These are phyloP conservation scores for Phanerochaete carnosa DNA, from an alignment of 768 basidiomycete genomes.

Conservation along the genomic window DNA sequence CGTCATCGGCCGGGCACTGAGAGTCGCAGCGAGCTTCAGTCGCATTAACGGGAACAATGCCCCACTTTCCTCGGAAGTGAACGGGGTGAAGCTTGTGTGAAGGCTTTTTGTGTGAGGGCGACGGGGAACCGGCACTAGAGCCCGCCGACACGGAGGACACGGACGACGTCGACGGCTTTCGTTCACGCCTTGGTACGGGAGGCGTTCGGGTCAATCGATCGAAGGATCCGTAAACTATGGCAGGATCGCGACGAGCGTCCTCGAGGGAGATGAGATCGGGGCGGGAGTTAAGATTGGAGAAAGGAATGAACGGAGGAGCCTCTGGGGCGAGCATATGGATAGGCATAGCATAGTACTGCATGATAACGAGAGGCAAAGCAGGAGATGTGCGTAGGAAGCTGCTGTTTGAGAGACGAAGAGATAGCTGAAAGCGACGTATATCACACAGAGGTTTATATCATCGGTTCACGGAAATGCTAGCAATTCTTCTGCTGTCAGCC, in stretches of 20 bases:
- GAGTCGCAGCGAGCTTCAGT: neutral
- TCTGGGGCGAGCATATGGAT: constrained; percentile 4
- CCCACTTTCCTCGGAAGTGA: neutral
- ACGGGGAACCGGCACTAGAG: neutral
- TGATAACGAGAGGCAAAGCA: neutral
- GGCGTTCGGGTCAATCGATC: neutral
- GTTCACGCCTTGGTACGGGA: neutral
- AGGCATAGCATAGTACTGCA: constrained; percentile 4
- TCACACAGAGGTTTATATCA: too few relatives aligned
- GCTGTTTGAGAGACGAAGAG: neutral
- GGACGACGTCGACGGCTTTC: neutral
- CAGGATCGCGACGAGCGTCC: neutral
- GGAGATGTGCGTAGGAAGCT: neutral
- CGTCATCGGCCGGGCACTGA: neutral
- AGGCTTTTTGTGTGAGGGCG: neutral
- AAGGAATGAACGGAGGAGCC: neutral
- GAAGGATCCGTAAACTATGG: constrained; percentile 2
- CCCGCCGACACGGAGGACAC: neutral
- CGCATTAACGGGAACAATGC: neutral
- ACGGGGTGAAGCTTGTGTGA: too few relatives aligned
- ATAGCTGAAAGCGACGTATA: neutral
- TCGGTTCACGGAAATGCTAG: too few relatives aligned
- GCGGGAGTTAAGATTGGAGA: neutral
- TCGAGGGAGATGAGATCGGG: constrained; percentile 2
- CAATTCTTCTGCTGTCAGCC: too few relatives aligned